Base-by-base conservation (phyloP, 306 rosid genomes). In the Fagus sylvatica region DNA sequence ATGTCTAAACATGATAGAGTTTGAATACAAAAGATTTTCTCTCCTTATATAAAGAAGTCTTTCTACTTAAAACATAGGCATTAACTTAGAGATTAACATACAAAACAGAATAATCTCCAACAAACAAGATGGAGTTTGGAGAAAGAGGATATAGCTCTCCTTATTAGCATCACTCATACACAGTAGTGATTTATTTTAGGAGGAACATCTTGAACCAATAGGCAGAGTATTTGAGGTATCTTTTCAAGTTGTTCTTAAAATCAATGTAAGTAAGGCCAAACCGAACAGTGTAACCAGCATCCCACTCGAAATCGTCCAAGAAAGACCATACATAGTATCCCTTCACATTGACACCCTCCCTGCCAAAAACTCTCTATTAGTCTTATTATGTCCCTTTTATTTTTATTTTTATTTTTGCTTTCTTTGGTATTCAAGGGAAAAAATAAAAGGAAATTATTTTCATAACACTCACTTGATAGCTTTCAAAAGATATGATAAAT, bases 241-340 rank as follows among this genome's bases (percentile, higher is more conserved):
- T 83, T 33, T 10, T 82, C 40, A 86, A 60, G 4, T 87, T 79
- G 5, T 85, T 46, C n/a, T 78, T 70, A 49, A 6, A 87, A 76
- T 90, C 90, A 0, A 88, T 80, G 17, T 60, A 84, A 40, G 81
- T 43, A 46, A 90, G 22, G 1, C 91, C 91, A 72, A 87, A 90
- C 16, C 91, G 78, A 66, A 84, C 83, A 1, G 91, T 82, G 65
- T 80, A 90, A 0, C 93, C 93, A 13, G 84, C 80, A 57, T 84
- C 83, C 91, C 93, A 85, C 62, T 90, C 91, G 48, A 75, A 90
- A 69, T 82, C 86, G 17, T 90, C 91, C 4, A 78, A 66, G 64
- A 80, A 85, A 36, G 87, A 72, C 93, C 93, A 90, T 3, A 81
- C 86, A 4, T 46, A 46, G 11, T 46, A 46, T 46, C 51, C 51